These are phyloP conservation scores for Solanum clarkiae DNA, from an alignment of 257 asterid species.

Conservation along the genomic window DNA sequence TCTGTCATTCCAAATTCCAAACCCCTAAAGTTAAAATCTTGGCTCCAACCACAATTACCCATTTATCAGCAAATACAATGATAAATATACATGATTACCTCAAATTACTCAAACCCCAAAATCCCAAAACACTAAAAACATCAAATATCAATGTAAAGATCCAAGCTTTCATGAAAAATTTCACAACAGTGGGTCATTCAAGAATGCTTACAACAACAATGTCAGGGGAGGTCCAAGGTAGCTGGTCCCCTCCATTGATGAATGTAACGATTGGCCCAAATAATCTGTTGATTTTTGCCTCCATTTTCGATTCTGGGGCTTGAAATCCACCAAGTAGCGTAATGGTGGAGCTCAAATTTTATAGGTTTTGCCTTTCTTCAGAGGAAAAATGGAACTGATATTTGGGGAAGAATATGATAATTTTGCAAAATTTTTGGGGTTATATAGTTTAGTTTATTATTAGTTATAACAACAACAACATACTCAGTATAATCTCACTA, in stretches of 20 bases:
- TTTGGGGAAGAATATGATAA: background rate
- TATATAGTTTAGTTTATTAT: background rate
- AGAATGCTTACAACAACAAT: slow-evolving; percentile 28
- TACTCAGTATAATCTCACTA: too few species aligned
- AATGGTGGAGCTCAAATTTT: background rate
- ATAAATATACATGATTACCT: background rate
- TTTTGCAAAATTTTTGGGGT: background rate
- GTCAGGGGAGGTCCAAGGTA: slow-evolving; percentile 56
- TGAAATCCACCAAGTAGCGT: background rate
- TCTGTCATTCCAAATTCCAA: background rate
- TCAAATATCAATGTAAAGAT: background rate
- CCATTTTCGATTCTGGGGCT: slow-evolving; percentile 16
- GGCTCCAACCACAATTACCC: background rate
- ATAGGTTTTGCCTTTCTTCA: background rate
- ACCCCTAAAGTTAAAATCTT: background rate
- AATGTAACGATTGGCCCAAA: slow-evolving; percentile 45
- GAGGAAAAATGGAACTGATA: background rate
- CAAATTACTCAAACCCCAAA: background rate
- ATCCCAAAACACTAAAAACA: background rate
- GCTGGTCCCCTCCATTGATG: slow-evolving; percentile 57
- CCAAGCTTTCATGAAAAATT: background rate
- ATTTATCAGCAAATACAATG: background rate
- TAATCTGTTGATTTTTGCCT: slow-evolving; percentile 34
- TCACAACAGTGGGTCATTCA: background rate
- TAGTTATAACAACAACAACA: too few species aligned